Conservation (phyloP, 768 basidiomycete species). For the Lentinula detonsa region DNA sequence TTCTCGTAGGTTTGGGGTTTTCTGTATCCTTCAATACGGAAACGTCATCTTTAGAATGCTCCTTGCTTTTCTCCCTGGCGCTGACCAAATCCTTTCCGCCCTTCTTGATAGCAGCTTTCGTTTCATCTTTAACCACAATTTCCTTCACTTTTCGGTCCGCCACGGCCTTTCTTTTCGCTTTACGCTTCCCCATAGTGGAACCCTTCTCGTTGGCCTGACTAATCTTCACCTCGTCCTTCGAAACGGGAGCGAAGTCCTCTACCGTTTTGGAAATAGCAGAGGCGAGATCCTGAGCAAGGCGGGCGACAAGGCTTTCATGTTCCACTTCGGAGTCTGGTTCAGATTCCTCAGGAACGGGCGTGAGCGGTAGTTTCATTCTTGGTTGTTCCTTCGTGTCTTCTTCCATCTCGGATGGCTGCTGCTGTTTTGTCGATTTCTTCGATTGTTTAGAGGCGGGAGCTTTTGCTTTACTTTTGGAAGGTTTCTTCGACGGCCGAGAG, state of each 20-base stretch:
- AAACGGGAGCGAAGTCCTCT: background rate
- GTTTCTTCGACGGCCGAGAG: background rate
- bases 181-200: background rate
- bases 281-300: constrained; percentile 32
- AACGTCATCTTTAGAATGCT: background rate
- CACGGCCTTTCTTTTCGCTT: background rate
- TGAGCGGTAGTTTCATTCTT: constrained; percentile 17
- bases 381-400: background rate
- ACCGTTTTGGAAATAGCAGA: background rate
- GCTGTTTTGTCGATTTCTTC: background rate
- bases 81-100: background rate
- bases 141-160: background rate
- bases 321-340: constrained; percentile 9
- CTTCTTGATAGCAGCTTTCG: background rate
- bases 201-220: background rate
- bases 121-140: background rate
- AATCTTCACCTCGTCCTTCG: background rate
- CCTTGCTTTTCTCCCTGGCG: background rate
- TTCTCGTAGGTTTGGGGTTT: background rate
- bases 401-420: background rate
- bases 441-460: background rate
- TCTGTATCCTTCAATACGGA: background rate
- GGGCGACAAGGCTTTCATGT: constrained; percentile 16
- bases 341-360: constrained; percentile 20
- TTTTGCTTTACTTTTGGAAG: background rate